Evolutionary conservation across 1,139 yeast genomes (phyloP).

Genomic region (Blastobotrys aristatus): DNA sequence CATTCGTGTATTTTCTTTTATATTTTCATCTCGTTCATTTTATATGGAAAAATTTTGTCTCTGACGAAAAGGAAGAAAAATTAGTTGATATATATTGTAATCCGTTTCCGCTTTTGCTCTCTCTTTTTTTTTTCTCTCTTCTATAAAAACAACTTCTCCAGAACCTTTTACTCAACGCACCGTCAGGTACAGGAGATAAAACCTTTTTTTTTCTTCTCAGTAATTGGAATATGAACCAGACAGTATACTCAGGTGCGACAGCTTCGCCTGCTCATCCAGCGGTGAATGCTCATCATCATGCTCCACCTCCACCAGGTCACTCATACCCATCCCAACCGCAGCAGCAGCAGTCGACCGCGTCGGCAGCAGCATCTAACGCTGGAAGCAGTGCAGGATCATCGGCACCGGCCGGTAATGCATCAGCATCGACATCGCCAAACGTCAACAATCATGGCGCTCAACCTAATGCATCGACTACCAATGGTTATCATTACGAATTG

Average conservation of each 20-base stretch:
- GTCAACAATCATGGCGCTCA: too few relatives aligned
- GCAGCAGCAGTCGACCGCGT: not conserved
- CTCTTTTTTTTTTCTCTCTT: not conserved
- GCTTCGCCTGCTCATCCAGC: constrained; percentile 5
- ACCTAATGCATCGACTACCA: not conserved
- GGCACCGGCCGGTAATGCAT: not conserved
- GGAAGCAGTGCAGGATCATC: not conserved
- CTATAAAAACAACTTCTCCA: too few relatives aligned
- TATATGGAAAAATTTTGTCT: too few relatives aligned
- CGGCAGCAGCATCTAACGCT: not conserved
- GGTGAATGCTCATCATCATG: not conserved
- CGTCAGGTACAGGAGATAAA: constrained; percentile 6
- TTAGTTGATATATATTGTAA: too few relatives aligned
- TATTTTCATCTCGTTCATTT: too few relatives aligned
- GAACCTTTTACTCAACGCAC: not conserved
- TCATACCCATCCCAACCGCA: not conserved
- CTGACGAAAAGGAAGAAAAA: too few relatives aligned
- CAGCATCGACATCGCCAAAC: too few relatives aligned
- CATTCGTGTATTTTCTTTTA: too few relatives aligned
- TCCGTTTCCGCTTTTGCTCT: too few relatives aligned
- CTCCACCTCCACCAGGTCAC: not conserved
- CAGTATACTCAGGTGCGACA: constrained; percentile 4
- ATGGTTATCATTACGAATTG: not conserved
- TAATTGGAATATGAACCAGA: constrained; percentile 1
- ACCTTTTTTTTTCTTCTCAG: not conserved